These are phyloP conservation scores for Kuraishia ogatae DNA, from an alignment of 805 yeast species.

Conservation along the genomic window DNA sequence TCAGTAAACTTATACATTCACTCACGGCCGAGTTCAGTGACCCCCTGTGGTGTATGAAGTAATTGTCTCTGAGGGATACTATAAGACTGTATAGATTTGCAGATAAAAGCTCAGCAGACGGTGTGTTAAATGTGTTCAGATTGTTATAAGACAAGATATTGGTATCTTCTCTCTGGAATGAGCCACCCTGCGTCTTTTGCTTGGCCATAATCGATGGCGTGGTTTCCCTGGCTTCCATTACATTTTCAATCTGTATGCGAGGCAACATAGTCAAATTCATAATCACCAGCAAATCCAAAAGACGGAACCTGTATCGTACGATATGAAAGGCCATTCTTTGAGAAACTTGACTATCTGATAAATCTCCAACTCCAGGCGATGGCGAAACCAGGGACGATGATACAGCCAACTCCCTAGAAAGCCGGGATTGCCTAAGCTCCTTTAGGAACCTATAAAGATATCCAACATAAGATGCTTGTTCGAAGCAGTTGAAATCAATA, in stretches of 20 bases:
- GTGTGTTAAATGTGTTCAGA: background rate
- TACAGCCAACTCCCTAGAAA: background rate
- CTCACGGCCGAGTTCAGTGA: background rate
- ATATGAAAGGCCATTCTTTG: background rate
- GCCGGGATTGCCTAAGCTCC: background rate
- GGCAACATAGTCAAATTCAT: background rate
- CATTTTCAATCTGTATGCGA: background rate
- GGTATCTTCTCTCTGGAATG: background rate
- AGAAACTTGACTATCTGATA: background rate
- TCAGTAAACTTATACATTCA: background rate
- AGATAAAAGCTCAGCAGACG: background rate
- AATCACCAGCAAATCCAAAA: background rate
- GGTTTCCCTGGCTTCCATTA: background rate
- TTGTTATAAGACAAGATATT: background rate
- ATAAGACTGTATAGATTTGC: background rate
- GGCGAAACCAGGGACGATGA: background rate
- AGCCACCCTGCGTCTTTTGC: too few species aligned
- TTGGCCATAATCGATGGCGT: background rate
- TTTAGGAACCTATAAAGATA: background rate
- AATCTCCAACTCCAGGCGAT: background rate
- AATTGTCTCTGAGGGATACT: background rate
- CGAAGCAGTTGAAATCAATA: background rate
- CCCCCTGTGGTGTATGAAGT: background rate
- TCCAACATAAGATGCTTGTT: background rate
- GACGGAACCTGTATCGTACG: background rate